A percentile compares a stretch with the other conserved stretches of the same genome.
Conservation (phyloP, 2,329 filamentous ascomycete species). For the Penicillium rolfsii region DNA sequence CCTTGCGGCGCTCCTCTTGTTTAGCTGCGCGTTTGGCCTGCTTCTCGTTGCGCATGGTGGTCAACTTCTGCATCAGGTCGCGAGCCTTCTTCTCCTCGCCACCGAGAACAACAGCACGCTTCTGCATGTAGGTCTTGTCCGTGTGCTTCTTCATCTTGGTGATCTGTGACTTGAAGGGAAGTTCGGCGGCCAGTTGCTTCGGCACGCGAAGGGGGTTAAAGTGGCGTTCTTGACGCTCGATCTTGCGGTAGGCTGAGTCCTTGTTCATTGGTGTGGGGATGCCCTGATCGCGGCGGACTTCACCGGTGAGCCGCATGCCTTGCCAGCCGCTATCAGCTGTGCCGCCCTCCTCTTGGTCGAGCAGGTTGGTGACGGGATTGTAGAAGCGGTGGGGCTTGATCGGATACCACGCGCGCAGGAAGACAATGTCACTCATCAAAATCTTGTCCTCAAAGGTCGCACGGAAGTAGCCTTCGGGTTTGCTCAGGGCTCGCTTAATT, state of each 20-base stretch:
- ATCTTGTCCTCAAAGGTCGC: slow-evolving; percentile 99
- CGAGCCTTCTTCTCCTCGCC: slow-evolving; percentile 88
- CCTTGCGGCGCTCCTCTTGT: slow-evolving; percentile 83
- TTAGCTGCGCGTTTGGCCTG: slow-evolving; percentile 78
- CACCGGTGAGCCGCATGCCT: slow-evolving; percentile 90
- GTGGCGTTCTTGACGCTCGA: slow-evolving; percentile 65
- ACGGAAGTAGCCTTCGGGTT: slow-evolving; percentile 93
- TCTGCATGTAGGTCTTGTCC: slow-evolving; percentile 87
- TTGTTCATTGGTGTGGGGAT: slow-evolving; percentile 77
- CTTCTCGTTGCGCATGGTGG: slow-evolving; percentile 88
- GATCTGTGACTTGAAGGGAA: slow-evolving; percentile 94
- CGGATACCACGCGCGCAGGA: slow-evolving; percentile 94
- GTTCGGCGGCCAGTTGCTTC: slow-evolving; percentile 66
- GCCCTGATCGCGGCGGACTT: slow-evolving; percentile 77
- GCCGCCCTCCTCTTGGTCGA: slow-evolving; percentile 58
- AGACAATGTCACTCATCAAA: slow-evolving; percentile 93
- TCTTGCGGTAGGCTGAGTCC: slow-evolving; percentile 79
- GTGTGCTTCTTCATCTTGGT: slow-evolving; percentile 77
- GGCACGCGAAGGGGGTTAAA: slow-evolving; percentile 69
- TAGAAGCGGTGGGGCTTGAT: slow-evolving; percentile 95
- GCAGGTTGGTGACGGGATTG: slow-evolving; percentile 90
- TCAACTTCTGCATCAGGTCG: slow-evolving; percentile 88
- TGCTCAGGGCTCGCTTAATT: slow-evolving; percentile 92
- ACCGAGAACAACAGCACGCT: slow-evolving; percentile 83
- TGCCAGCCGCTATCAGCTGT: slow-evolving; percentile 64